Evolutionary conservation across 2,329 filamentous ascomycete species (phyloP), one percentile per base, ranked within the genome.

Genomic region (Rhinocladiella mackenziei): DNA sequence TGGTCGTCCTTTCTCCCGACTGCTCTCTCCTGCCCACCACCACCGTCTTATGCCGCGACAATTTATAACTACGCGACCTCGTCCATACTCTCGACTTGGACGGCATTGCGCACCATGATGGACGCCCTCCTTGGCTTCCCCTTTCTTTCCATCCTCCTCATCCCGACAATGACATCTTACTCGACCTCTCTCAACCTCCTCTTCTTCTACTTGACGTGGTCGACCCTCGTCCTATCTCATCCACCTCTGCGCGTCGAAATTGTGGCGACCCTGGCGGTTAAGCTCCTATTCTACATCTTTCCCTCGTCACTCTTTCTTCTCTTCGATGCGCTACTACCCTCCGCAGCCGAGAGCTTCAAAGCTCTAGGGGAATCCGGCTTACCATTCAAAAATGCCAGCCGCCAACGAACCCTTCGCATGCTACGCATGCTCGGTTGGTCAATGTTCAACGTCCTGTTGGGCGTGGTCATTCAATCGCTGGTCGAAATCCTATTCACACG

Each of bases 181-280:
- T 83, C 72, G 30, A 91, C 88, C 1, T 89, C 83, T 1, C 72
- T 94, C 52, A 95, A 92, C 63, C 69, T 94, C 17, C 70, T 94
- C 51, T 89, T 94, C 71, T 92, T 95, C 66, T 91, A 89, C 64
- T 77, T 94, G 69, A 91, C 86, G 56, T 95, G 89, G 89, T 80
- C 81, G 4, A 91, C 86, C 0, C 75, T 96, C 22, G 80, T 94
- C 28, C 71, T 91, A 2, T 84, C 84, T 5, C 84, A 94, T 58
- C 74, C 83, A 1, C 81, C 86, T 0, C 70, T 92, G 11, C 77
- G 79, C 46, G 78, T 95, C 45, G 87, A 94, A 62, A 62, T 92
- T 1, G 70, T 85, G 39, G 86, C 82, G 43, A 82, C 83, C 0
- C 62, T 86, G 4, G 76, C 77, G 17, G 70, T 89, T 36, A 82